Percentiles rank a stretch among this genome's conserved stretches.
These are phyloP conservation scores for Neurospora sublineolata DNA, from an alignment of 495 filamentous ascomycete genomes.

Conservation along the genomic window DNA sequence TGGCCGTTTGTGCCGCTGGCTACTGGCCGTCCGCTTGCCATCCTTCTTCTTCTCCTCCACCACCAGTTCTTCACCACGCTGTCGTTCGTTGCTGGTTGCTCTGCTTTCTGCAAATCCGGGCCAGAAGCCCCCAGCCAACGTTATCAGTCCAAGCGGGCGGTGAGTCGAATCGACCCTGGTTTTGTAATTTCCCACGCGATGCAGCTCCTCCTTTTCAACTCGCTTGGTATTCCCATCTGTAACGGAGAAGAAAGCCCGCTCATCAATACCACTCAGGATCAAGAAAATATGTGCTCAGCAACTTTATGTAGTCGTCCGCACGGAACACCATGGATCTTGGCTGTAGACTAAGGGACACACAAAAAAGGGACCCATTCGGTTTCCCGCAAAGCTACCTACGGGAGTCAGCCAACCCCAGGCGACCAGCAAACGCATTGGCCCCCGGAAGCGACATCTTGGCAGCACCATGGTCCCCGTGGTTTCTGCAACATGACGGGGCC, in stretches of 20 bases:
- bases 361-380: background rate
- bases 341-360: background rate
- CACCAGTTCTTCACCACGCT: background rate
- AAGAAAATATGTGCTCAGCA: background rate
- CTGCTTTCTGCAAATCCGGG: background rate
- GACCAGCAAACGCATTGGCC: conserved; percentile 17
- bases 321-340: background rate
- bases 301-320: background rate
- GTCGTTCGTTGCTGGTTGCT: background rate
- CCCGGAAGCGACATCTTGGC: conserved; percentile 10
- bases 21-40: background rate
- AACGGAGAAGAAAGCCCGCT: background rate
- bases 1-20: background rate
- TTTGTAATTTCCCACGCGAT: background rate
- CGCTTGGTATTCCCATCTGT: background rate
- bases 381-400: background rate
- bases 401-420: background rate
- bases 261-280: background rate
- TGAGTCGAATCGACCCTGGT: background rate
- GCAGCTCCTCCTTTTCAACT: background rate
- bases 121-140: background rate
- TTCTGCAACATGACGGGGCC: background rate
- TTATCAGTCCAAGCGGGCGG: background rate
- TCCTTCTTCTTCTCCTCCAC: background rate
- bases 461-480: conserved; percentile 2